Evolutionary conservation across 805 yeast genomes (phyloP), one percentile per base, ranked within the genome.

Genomic region (Zygosaccharomyces pseudorouxii): DNA sequence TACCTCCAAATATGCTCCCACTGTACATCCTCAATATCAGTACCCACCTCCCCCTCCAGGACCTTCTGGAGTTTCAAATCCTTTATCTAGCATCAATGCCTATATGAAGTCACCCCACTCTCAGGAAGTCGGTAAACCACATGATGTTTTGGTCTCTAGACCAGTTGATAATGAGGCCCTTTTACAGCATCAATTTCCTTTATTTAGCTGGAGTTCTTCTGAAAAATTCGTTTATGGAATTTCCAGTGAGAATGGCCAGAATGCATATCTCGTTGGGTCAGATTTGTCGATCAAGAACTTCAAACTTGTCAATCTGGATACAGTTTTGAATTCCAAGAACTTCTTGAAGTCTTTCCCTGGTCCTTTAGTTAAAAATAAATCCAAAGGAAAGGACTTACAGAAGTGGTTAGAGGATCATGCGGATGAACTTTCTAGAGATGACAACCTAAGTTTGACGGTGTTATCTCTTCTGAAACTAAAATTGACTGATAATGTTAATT

Each of bases 151-250:
- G 12, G 36, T 20, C 39, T 18, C 27, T 14, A 20, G 54, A 31
- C 47, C 42, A 11, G 67, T 69, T 27, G 76, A 81, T 51, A 84
- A 86, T 6, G 77, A 76, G 45, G 77, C 80, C 20, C 64, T 84
- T 45, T 65, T 73, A 20, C 66, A 70, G 41, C 73, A 85, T 47
- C 95, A 86, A 60, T 85, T 84, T 67, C 95, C 96, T 0, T 61
- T 89, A 29, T 84, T 87, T 62, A 73, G 76, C 49, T 89, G 93
- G 85, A 71, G 79, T 23, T 69, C 68, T 18, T 71, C 79, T 2
- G 64, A 68, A 5, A 74, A 70, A 40, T 58, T 77, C 16, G 74
- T 76, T 3, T 71, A 71, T 31, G 70, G 75, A 48, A 59, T 79
- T 38, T 80, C 82, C 5, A 55, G 69, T 1, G 64, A 28, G 4